Conservation (phyloP, 192 early-diverging fungal genomes). For the Mortierella antarctica region DNA sequence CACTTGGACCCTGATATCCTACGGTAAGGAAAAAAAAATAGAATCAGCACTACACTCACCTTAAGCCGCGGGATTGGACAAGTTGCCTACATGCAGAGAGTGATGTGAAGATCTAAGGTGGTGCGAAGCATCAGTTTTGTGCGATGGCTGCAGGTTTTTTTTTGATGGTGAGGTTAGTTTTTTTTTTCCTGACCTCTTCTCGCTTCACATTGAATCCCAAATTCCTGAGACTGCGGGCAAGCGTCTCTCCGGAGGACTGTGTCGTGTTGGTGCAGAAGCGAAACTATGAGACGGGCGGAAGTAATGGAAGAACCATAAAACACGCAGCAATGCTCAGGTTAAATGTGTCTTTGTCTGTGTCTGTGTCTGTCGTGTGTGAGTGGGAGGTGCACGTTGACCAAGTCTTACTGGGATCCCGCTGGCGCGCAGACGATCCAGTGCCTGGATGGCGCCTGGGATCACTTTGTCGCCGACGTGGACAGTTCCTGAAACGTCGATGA, state of each 20-base stretch:
- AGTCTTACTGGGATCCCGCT: constrained; percentile 61
- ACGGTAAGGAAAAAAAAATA: not conserved
- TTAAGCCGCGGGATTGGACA: constrained; percentile 57
- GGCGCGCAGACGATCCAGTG: constrained; percentile 70
- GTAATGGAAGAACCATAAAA: not conserved
- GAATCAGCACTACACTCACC: constrained; percentile 29
- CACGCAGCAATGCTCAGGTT: not conserved
- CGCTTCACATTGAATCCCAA: constrained; percentile 77
- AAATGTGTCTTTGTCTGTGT: not conserved
- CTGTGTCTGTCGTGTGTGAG: not conserved
- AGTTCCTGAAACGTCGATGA: constrained; percentile 85
- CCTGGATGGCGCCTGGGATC: constrained; percentile 72
- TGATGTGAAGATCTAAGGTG: constrained; percentile 79
- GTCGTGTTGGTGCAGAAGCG: constrained; percentile 93
- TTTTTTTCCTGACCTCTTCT: constrained; percentile 59
- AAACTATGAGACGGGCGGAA: constrained; percentile 34
- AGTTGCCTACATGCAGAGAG: constrained; percentile 78
- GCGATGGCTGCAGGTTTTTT: not conserved
- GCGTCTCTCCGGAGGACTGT: constrained; percentile 68
- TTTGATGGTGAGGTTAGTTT: no score
- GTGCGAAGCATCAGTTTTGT: not conserved
- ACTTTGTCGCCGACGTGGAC: constrained; percentile 77
- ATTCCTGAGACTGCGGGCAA: constrained; percentile 66
- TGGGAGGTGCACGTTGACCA: not conserved
- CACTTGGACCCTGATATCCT: no score